phyloP scores from a whole-genome alignment of 192 early-diverging fungal genomes.

The Phycomyces nitens region DNA sequence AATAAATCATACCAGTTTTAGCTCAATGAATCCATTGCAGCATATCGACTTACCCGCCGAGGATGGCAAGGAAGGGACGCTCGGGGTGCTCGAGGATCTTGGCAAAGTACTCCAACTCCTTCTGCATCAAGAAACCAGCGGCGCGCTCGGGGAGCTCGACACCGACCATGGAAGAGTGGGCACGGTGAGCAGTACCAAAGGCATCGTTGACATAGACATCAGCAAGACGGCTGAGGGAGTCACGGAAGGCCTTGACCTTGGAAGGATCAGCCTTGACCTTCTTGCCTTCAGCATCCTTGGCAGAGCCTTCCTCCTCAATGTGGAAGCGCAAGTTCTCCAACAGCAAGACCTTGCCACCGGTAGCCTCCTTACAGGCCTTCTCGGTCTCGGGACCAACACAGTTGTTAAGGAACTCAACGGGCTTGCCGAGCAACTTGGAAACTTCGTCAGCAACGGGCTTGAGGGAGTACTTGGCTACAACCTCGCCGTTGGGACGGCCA shows the following conservation, averaged over 20 bases:
- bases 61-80: conserved; percentile 91
- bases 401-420: conserved; percentile 89
- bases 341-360: conserved; percentile 78
- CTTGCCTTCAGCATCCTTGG: conserved; percentile 86
- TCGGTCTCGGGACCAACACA: conserved; percentile 92
- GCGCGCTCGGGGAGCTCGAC: conserved; percentile 86
- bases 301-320: conserved; percentile 94
- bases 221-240: conserved; percentile 87
- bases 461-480: conserved; percentile 84
- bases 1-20: conserved; percentile 3
- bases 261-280: conserved; percentile 84
- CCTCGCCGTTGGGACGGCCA: conserved; percentile 94
- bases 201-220: conserved; percentile 99
- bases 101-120: conserved; percentile 98
- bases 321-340: conserved; percentile 99
- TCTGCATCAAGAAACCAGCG: conserved; percentile 97
- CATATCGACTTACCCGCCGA: conserved; percentile 65
- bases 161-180: conserved; percentile 97
- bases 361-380: conserved; percentile 64
- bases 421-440: conserved; percentile 65
- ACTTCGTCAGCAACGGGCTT: conserved; percentile 88
- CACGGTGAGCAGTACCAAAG: conserved; percentile 98
- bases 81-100: conserved; percentile 93
- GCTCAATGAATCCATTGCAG: neutral
- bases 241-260: conserved; percentile 84